These are phyloP conservation scores for Fusarium metavorans DNA, from an alignment of 2,329 filamentous ascomycete genomes.

Conservation along the genomic window DNA sequence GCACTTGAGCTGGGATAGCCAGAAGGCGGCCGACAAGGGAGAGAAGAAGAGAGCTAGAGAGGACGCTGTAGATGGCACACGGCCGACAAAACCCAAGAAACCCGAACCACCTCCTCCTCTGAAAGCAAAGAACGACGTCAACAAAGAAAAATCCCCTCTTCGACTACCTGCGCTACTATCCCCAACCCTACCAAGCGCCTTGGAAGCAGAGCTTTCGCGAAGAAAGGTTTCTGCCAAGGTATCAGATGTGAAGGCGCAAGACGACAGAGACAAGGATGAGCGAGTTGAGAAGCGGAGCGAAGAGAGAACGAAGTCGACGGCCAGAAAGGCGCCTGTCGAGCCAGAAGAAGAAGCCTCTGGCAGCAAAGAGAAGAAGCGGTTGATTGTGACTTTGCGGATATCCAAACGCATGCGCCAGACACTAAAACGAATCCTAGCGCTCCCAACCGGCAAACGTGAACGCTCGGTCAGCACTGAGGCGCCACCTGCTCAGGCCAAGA, in stretches of 20 bases:
- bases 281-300: slow-evolving; percentile 32
- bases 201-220: slow-evolving; percentile 57
- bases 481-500: slow-evolving; percentile 55
- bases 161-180: slow-evolving; percentile 65
- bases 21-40: slow-evolving; percentile 48
- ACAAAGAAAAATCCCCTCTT: slow-evolving; percentile 53
- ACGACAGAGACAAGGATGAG: slow-evolving; percentile 40
- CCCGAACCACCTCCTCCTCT: slow-evolving; percentile 41
- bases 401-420: slow-evolving; percentile 60
- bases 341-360: slow-evolving; percentile 49
- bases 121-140: slow-evolving; percentile 47
- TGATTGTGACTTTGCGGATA: slow-evolving; percentile 62
- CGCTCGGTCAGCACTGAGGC: slow-evolving; percentile 56
- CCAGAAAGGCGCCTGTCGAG: slow-evolving; percentile 44
- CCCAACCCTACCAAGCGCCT: slow-evolving; percentile 64
- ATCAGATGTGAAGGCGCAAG: slow-evolving; percentile 22
- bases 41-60: slow-evolving; percentile 50
- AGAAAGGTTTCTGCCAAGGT: slow-evolving; percentile 46
- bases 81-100: slow-evolving; percentile 47
- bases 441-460: slow-evolving; percentile 52
- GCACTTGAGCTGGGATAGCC: slow-evolving; percentile 59
- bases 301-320: slow-evolving; percentile 34
- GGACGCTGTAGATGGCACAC: slow-evolving; percentile 45
- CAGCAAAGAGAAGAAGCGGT: slow-evolving; percentile 39
- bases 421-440: slow-evolving; percentile 60